These are phyloP conservation scores for Hemerocallis citrina DNA, from an alignment of 106 monocot genomes.

Conservation along the genomic window DNA sequence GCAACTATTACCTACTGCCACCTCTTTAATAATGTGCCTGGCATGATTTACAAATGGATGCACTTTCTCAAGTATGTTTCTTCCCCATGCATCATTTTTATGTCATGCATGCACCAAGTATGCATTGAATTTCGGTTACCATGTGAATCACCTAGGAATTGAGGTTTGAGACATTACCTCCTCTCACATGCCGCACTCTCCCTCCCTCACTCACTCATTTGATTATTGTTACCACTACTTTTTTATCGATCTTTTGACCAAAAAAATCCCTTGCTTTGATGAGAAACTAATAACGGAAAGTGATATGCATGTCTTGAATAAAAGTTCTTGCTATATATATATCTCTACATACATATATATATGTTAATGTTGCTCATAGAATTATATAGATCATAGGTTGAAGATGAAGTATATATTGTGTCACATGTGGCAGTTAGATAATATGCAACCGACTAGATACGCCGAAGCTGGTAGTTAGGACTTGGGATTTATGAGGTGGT, in stretches of 20 bases:
- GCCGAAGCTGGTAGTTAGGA: conserved; percentile 1
- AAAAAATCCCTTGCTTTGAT: conserved; percentile 9
- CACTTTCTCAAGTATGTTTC: no score
- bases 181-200: conserved; percentile 7
- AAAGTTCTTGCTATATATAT: not conserved
- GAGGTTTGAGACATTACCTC: not conserved
- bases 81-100: no score
- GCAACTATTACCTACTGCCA: no score
- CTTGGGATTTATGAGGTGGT: not conserved
- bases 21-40: no score
- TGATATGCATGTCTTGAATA: not conserved
- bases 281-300: not conserved
- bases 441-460: conserved; percentile 11
- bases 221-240: no score
- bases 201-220: not conserved
- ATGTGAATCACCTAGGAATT: conserved; percentile 6
- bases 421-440: conserved; percentile 12
- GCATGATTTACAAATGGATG: no score
- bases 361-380: no score
- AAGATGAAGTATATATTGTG: not conserved
- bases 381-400: no score
- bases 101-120: no score
- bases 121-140: not conserved
- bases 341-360: no score
- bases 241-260: conserved; percentile 3